Percentiles rank a stretch among this genome's conserved stretches.
Evolutionary conservation across 306 rosid species (phyloP).

Genomic region (Oxytropis ochrocephala): DNA sequence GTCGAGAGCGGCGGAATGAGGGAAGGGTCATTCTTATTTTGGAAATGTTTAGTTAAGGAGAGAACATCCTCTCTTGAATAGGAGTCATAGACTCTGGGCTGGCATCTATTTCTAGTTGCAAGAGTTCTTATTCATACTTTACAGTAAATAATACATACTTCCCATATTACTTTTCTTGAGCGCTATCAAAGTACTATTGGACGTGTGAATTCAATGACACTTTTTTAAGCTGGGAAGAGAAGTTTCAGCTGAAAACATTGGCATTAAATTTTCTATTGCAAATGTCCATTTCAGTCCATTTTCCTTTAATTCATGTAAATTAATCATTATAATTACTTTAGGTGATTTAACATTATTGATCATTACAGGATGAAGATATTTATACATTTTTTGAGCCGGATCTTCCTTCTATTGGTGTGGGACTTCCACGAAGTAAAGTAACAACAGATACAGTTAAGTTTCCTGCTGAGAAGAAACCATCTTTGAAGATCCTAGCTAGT

Average conservation of each 20-base stretch:
- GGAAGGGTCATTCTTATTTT: too few relatives aligned
- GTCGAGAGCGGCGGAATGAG: too few relatives aligned
- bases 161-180: too few relatives aligned
- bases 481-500: slow-evolving; percentile 35
- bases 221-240: not conserved
- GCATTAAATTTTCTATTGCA: not conserved
- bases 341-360: not conserved
- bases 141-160: too few relatives aligned
- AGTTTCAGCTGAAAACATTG: not conserved
- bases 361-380: slow-evolving; percentile 87
- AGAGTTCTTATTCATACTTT: too few relatives aligned
- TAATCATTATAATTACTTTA: not conserved
- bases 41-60: too few relatives aligned
- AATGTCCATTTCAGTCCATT: not conserved
- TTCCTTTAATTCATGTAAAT: not conserved
- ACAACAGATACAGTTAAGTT: slow-evolving; percentile 42
- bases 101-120: too few relatives aligned
- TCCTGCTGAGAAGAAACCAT: slow-evolving; percentile 47
- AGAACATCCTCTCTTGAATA: too few relatives aligned
- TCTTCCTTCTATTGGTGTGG: slow-evolving; percentile 42
- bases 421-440: slow-evolving; percentile 45
- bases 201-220: not conserved
- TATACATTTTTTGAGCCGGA: slow-evolving; percentile 91
- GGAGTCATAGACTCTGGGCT: too few relatives aligned
- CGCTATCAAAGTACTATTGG: not conserved